These are phyloP conservation scores for Exophiala xenobiotica DNA, from an alignment of 2,329 filamentous ascomycete genomes.

Conservation along the genomic window DNA sequence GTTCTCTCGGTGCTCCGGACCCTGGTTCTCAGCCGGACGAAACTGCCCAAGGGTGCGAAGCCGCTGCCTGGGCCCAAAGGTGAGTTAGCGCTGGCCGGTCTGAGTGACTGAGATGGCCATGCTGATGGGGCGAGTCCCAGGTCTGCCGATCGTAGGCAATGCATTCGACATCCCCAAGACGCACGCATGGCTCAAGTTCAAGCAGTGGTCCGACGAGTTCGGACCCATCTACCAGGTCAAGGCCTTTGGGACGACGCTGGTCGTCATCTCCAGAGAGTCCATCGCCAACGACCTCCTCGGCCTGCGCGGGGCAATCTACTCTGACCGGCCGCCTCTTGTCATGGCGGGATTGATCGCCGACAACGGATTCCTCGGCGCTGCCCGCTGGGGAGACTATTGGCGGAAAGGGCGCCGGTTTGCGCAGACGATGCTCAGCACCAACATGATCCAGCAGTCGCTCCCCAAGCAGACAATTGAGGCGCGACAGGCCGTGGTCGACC, in stretches of 20 bases:
- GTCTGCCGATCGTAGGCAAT: slow-evolving; percentile 14
- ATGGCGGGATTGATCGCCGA: slow-evolving; percentile 16
- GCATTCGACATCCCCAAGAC: slow-evolving; percentile 14
- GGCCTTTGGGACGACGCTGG: slow-evolving; percentile 42
- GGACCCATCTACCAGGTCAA: slow-evolving; percentile 47
- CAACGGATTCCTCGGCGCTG: slow-evolving; percentile 15
- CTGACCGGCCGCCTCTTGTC: slow-evolving; percentile 32
- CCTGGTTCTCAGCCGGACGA: slow-evolving; percentile 1
- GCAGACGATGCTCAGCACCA: slow-evolving; percentile 17
- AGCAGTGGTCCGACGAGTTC: slow-evolving; percentile 38
- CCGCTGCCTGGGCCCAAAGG: slow-evolving; percentile 18
- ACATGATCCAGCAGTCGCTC: slow-evolving; percentile 13
- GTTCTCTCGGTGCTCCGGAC: neutral
- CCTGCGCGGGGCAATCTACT: slow-evolving; percentile 42
- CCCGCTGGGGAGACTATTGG: slow-evolving; percentile 16
- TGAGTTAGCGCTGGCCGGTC: neutral
- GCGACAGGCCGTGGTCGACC: slow-evolving; percentile 15
- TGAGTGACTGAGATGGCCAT: neutral
- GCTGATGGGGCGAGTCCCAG: slow-evolving; percentile 1
- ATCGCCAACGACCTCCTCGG: slow-evolving; percentile 45
- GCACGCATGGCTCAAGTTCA: slow-evolving; percentile 43
- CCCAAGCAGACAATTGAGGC: slow-evolving; percentile 18
- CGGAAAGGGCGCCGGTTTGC: slow-evolving; percentile 13
- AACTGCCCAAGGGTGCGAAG: slow-evolving; percentile 5
- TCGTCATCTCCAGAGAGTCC: slow-evolving; percentile 41